Conservation (phyloP, 2,329 filamentous ascomycete genomes). For the Pseudogymnoascus verrucosus region DNA sequence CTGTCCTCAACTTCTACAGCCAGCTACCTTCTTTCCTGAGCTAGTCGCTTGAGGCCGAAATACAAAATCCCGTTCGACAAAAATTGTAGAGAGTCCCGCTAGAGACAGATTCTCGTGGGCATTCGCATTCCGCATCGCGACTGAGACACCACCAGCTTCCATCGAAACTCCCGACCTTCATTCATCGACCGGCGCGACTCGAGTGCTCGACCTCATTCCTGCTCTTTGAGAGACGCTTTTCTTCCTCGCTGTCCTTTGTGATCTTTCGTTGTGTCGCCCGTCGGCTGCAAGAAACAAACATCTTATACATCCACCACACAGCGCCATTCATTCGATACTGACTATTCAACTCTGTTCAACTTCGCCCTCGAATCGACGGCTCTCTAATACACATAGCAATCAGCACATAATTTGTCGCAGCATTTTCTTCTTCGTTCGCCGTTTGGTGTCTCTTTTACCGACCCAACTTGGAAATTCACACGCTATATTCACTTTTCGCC, state of each 20-base stretch:
- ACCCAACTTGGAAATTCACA: conserved; percentile 3
- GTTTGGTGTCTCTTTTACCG: background rate
- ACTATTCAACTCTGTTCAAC: background rate
- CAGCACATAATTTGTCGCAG: conserved; percentile 4
- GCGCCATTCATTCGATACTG: background rate
- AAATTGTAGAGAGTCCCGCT: background rate
- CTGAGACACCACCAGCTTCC: background rate
- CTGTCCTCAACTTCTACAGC: background rate
- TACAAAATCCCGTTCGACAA: background rate
- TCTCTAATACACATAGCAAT: conserved; percentile 4
- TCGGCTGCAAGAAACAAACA: background rate
- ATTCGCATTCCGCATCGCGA: background rate
- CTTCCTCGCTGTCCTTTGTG: background rate
- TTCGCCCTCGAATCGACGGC: background rate
- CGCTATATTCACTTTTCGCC: conserved; percentile 1
- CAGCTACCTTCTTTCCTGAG: background rate
- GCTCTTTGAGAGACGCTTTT: conserved; percentile 6
- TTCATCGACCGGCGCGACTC: conserved; percentile 4
- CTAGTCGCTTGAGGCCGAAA: conserved; percentile 1
- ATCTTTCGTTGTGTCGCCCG: conserved; percentile 1
- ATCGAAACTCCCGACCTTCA: background rate
- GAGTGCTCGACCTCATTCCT: background rate
- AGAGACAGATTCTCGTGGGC: background rate
- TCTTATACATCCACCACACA: background rate
- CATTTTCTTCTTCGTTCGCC: background rate